phyloP scores from a whole-genome alignment of 1,284 basidiomycete species.

The Neonothopanus nambi region DNA sequence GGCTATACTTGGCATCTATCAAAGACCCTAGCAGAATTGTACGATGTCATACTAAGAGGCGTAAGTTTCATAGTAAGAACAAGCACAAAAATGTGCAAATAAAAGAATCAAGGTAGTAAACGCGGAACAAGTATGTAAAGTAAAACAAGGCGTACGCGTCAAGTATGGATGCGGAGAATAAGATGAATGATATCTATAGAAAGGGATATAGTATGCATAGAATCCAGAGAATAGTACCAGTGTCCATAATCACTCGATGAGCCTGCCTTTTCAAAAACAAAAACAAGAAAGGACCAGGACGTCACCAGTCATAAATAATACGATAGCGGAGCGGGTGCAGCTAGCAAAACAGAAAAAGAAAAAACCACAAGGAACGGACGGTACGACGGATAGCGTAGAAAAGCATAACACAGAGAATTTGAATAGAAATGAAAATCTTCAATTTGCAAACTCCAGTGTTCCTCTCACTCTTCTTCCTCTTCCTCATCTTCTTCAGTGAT shows the following conservation, averaged over 20 bases:
- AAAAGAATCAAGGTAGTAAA: background rate
- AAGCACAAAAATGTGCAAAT: no score
- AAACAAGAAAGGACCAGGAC: background rate
- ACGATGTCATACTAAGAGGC: no score
- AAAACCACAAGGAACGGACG: background rate
- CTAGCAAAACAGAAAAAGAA: background rate
- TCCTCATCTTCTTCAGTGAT: conserved; percentile 80
- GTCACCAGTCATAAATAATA: background rate
- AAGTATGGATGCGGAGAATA: background rate
- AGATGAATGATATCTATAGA: conserved; percentile 7
- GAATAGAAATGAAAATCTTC: background rate
- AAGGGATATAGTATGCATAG: background rate
- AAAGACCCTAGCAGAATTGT: no score
- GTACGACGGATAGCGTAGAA: background rate
- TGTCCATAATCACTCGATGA: background rate
- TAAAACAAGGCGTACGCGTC: background rate
- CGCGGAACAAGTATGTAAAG: background rate
- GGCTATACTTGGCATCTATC: no score
- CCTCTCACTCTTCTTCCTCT: conserved; percentile 55
- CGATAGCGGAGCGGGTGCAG: background rate
- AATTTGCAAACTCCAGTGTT: background rate
- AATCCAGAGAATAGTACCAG: background rate
- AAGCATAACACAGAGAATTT: background rate
- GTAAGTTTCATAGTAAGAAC: no score
- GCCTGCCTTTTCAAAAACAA: background rate